These are phyloP conservation scores for Elsinoe fawcettii DNA, from an alignment of 2,329 filamentous ascomycete species.

Conservation along the genomic window DNA sequence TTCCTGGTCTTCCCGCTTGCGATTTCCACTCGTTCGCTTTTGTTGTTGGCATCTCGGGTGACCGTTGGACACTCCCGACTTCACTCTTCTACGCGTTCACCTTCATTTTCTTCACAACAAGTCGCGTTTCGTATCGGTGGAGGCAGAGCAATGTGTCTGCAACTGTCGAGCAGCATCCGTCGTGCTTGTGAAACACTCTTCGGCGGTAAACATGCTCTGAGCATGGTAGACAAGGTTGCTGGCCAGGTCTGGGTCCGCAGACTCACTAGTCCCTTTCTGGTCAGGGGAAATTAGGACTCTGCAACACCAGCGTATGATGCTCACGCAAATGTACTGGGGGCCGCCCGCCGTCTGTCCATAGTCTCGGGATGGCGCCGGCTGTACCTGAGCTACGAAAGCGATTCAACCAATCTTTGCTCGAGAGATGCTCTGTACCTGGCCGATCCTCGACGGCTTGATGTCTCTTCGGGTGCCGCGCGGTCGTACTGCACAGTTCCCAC, in stretches of 20 bases:
- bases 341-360: not conserved
- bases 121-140: not conserved
- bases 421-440: not conserved
- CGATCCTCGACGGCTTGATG: not conserved
- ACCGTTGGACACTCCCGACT: conserved; percentile 9
- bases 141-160: not conserved
- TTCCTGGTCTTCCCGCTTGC: conserved; percentile 5
- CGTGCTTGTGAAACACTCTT: conserved; percentile 10
- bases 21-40: not conserved
- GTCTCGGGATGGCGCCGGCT: not conserved
- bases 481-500: not conserved
- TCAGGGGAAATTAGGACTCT: conserved; percentile 15
- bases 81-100: conserved; percentile 2
- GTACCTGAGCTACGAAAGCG: conserved; percentile 7
- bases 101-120: not conserved
- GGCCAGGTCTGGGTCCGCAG: conserved; percentile 8
- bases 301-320: conserved; percentile 10
- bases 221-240: not conserved
- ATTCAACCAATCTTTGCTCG: not conserved
- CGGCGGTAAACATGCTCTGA: conserved; percentile 1
- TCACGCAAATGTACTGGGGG: not conserved
- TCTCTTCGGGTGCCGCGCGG: conserved; percentile 3
- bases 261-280: conserved; percentile 9
- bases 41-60: not conserved
- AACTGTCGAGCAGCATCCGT: conserved; percentile 4